Base-by-base conservation (phyloP, 2,329 filamentous ascomycete genomes). In the Xylaria sp. region DNA sequence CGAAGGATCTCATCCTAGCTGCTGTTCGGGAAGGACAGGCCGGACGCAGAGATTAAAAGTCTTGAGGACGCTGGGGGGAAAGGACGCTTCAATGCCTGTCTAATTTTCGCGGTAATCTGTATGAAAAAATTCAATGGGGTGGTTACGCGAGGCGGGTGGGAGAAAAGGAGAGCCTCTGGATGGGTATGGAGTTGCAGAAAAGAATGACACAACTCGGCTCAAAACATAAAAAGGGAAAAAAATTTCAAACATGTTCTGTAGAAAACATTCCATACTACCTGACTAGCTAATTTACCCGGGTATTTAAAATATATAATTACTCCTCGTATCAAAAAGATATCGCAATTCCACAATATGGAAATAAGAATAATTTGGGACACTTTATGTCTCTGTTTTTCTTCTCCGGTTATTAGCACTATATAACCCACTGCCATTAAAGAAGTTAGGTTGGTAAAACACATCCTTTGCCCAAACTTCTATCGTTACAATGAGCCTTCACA, bases 1-100 rank as follows among this genome's bases (percentile, higher is more conserved):
- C 96, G 59, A 94, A 92, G 83, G 90, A 97, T 68, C 85, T 97
- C 79, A 98, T 99, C 70, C 83, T 99, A 70, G 90, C 93, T 69
- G 92, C 94, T 71, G 92, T 98, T 12, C 86, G 87, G 63, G 89
- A 91, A 65, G 90, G 89, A 42, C 74, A 75, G 66, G 71, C 74
- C 53, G 71, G 71, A 29, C 75, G 74, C 50, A 73, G 76, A 65
- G 78, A 79, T 37, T 79, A 79, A 76, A 63, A 60, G 25, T 25
- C 29, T n/a, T 8, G 6, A 21, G 47, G 9, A 18, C 35, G n/a
- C n/a, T 40, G 12, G 48, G 21, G 27, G 48, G n/a, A 40, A 23
- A 16, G 18, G 21, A 25, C 13, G 16, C 16, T 23, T 23, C 50
- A n/a, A 4, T 51, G 18, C 13, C 42, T 42, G 12, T 50, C 47